phyloP scores from a whole-genome alignment of 352 stramenopile genomes.

The Achlya hypogyna region DNA sequence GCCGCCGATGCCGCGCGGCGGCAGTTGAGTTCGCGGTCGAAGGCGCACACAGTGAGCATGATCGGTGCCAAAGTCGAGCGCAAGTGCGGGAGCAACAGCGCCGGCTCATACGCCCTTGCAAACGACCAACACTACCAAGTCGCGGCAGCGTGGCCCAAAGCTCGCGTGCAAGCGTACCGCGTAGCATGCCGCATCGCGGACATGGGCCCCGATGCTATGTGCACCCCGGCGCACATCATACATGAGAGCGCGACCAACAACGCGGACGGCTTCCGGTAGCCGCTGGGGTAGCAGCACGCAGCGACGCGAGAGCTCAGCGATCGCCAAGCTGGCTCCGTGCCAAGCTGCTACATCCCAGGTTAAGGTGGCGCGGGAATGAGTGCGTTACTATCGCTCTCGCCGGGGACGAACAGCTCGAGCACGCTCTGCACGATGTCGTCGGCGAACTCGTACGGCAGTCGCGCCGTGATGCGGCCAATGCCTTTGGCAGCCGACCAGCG shows the following conservation, averaged over 20 bases:
- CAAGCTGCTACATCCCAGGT: constrained; percentile 50
- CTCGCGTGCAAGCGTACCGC: constrained; percentile 24
- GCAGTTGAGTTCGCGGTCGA: constrained; percentile 98
- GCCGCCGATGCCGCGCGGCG: constrained; percentile 94
- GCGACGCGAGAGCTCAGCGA: constrained; percentile 92
- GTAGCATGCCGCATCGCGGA: constrained; percentile 97
- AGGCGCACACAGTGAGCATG: constrained; percentile 93
- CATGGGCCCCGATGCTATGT: constrained; percentile 93
- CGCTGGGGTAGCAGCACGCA: constrained; percentile 92
- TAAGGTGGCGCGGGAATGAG: background rate
- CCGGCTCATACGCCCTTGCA: constrained; percentile 90
- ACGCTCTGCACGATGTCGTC: constrained; percentile 96
- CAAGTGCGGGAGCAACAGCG: constrained; percentile 86
- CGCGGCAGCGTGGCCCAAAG: background rate
- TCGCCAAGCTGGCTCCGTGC: constrained; percentile 95
- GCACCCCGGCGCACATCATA: constrained; percentile 94
- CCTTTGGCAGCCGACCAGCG: constrained; percentile 99
- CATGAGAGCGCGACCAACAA: constrained; percentile 84
- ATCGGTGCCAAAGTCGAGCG: constrained; percentile 75
- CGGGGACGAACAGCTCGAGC: constrained; percentile 89
- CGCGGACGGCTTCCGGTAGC: constrained; percentile 87
- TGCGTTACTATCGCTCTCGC: constrained; percentile 84
- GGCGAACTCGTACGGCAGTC: constrained; percentile 89
- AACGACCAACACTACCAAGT: constrained; percentile 91
- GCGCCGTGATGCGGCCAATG: constrained; percentile 92